Evolutionary conservation across 495 filamentous ascomycete genomes (phyloP), one percentile per base, ranked within the genome.

Genomic region (Xylaria intraflava): DNA sequence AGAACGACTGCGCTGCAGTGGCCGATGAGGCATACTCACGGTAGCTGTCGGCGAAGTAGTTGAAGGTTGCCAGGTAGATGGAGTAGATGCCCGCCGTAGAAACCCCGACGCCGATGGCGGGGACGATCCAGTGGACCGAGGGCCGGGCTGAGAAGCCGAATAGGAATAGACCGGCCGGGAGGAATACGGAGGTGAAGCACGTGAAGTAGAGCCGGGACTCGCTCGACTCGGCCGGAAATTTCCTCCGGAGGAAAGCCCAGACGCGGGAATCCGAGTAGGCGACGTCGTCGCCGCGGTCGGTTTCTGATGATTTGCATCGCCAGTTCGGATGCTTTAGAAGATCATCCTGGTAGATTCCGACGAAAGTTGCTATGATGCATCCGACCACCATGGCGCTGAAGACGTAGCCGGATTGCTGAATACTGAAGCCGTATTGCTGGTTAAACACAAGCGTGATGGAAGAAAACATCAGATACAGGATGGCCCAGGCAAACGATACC

Each of bases 31-130:
- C 89, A 60, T 89, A 95, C 0, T 79, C 74, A 63, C 89, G 85
- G 66, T 95, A 97, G 1, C 81, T 86, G 67, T 96, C 92, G n/a
- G 90, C 90, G 12, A 96, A 78, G 58, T 96, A 96, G 60, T 96
- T 97, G 72, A 96, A 96, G 0, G 88, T 85, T 1, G 91, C 88
- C 6, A 97, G 75, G 63, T 96, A 96, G 40, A 96, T 82, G 38
- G 82, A 83, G 63, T 88, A 89, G 47, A 97, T 94, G 9, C 91
- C 91, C 75, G 95, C 88, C 0, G 86, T 94, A 3, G 89, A 83
- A 53, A 85, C 80, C 0, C 72, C 80, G 43, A 96, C 74, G 0
- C 81, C 84, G 17, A 94, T 65, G 0, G 83, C 70, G 6, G 91
- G 90, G 0, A 85, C 78, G 45, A 92, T 88, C 86, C 88, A 95